A percentile compares a stretch with the other conserved stretches of the same genome.
Evolutionary conservation across 805 yeast genomes (phyloP).

Genomic region (Maudiozyma turicensis): DNA sequence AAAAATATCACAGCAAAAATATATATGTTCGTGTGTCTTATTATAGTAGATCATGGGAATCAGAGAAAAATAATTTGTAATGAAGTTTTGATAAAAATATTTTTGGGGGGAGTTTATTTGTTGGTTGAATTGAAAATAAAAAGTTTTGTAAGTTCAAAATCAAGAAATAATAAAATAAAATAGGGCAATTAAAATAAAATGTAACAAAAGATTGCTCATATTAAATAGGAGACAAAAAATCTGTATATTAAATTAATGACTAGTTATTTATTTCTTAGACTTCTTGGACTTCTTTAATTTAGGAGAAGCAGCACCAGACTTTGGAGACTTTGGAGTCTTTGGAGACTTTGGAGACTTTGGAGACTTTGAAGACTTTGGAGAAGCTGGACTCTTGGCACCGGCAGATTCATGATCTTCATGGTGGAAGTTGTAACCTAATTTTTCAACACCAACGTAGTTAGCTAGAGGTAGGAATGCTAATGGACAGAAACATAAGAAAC

Average conservation of each 20-base stretch:
- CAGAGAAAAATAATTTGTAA: background rate
- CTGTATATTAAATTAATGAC: background rate
- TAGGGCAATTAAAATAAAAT: background rate
- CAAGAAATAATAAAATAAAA: background rate
- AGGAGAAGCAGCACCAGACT: conserved; percentile 4
- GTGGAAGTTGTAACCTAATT: conserved; percentile 10
- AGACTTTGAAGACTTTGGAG: conserved; percentile 2
- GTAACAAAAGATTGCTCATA: background rate
- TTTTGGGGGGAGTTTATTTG: background rate
- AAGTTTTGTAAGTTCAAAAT: background rate
- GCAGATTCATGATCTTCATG: conserved; percentile 1
- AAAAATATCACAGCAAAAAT: background rate
- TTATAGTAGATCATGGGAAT: background rate
- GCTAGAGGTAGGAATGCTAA: conserved; percentile 15
- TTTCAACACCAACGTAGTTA: conserved; percentile 17
- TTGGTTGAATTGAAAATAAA: background rate
- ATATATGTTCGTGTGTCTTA: background rate
- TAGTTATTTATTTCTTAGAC: conserved; percentile 4
- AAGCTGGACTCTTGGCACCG: conserved; percentile 3
- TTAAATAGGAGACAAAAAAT: background rate
- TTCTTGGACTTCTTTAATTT: conserved; percentile 12
- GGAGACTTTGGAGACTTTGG: conserved; percentile 10
- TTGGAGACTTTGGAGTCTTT: conserved; percentile 5
- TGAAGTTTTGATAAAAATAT: background rate
- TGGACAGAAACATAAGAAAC: conserved; percentile 31